Evolutionary conservation across 495 filamentous ascomycete genomes (phyloP).

Genomic region (Corynascus novoguineensis): DNA sequence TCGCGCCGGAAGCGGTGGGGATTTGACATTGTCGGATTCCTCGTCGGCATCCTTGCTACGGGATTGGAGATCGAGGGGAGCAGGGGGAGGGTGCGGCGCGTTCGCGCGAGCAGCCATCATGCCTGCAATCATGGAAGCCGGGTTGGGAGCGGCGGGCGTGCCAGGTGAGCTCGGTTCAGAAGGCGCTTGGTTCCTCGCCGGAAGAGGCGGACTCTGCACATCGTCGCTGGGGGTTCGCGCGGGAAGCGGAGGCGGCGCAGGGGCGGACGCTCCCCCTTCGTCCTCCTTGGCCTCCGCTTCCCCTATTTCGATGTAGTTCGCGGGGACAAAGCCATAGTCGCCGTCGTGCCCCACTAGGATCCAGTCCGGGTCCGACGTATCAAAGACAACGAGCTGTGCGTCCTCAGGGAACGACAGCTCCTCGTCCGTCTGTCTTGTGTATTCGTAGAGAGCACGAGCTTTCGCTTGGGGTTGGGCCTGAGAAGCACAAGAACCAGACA

Average conservation of each 20-base stretch:
- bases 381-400: constrained; percentile 74
- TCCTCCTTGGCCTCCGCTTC: constrained; percentile 25
- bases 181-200: constrained; percentile 25
- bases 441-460: constrained; percentile 90
- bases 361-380: constrained; percentile 92
- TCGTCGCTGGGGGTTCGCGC: constrained; percentile 27
- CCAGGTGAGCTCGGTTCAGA: constrained; percentile 27
- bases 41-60: constrained; percentile 24
- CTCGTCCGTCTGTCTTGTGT: constrained; percentile 94
- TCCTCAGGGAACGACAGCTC: constrained; percentile 96
- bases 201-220: constrained; percentile 33
- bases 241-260: constrained; percentile 31
- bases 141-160: constrained; percentile 46
- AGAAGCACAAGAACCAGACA: constrained; percentile 1
- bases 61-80: constrained; percentile 22
- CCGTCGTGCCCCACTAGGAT: constrained; percentile 79
- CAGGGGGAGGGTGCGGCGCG: constrained; percentile 20
- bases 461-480: constrained; percentile 68
- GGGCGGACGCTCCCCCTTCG: constrained; percentile 23
- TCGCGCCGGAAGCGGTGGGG: constrained; percentile 59
- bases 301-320: constrained; percentile 84
- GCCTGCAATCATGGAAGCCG: constrained; percentile 65
- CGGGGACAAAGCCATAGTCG: constrained; percentile 93
- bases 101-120: constrained; percentile 56
- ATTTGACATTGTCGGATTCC: constrained; percentile 32